phyloP scores from a whole-genome alignment of 768 basidiomycete species.

The Boletellus ananiceps region DNA sequence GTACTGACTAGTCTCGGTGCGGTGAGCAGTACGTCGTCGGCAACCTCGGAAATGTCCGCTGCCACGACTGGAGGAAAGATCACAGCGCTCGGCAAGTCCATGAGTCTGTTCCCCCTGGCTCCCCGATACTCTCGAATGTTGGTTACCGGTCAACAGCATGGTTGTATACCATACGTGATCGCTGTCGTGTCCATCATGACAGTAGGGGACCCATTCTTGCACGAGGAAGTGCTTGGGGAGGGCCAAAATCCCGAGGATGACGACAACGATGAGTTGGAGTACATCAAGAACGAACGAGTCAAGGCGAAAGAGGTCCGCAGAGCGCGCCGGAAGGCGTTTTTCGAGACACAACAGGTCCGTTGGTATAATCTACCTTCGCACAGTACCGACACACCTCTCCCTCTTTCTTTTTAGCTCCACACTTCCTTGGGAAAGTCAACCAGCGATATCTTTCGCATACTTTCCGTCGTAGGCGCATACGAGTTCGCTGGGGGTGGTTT shows the following conservation, averaged over 20 bases:
- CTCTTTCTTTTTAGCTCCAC: conserved; percentile 50
- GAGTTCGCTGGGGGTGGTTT: conserved; percentile 83
- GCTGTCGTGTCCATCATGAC: conserved; percentile 86
- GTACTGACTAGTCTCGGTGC: conserved; percentile 82
- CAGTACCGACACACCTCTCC: conserved; percentile 1
- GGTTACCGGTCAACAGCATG: conserved; percentile 79
- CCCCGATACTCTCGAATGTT: conserved; percentile 97
- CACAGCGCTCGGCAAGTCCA: conserved; percentile 85
- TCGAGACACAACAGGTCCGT: conserved; percentile 72
- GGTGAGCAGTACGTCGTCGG: conserved; percentile 39
- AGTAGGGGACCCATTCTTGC: conserved; percentile 93
- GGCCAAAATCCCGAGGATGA: conserved; percentile 41
- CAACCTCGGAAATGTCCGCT: conserved; percentile 8
- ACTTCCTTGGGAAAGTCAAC: conserved; percentile 70
- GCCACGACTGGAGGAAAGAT: conserved; percentile 55
- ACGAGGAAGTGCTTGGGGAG: conserved; percentile 62
- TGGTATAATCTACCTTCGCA: neutral
- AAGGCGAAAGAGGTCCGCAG: conserved; percentile 56
- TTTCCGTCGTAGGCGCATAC: conserved; percentile 96
- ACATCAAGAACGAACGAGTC: conserved; percentile 44
- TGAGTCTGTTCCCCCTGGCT: conserved; percentile 91
- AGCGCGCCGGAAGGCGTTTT: conserved; percentile 70
- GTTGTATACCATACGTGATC: conserved; percentile 88
- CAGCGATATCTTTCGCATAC: conserved; percentile 82
- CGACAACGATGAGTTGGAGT: conserved; percentile 34